Percentiles rank a stretch among this genome's conserved stretches.
Evolutionary conservation across 805 yeast species (phyloP).

Genomic region (Wilhelminamyces savonicus): DNA sequence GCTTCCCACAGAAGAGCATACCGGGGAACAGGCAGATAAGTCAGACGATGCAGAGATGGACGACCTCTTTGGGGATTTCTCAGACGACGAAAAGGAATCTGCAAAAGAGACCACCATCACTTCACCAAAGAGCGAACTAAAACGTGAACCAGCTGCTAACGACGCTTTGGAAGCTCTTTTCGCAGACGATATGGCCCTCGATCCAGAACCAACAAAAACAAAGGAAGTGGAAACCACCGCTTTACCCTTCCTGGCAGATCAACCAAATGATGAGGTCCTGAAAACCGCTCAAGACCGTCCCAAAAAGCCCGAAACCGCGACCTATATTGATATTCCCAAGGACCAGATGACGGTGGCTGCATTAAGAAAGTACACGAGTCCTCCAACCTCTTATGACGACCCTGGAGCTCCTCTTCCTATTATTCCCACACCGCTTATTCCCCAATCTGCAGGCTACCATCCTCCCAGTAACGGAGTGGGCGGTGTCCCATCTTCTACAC

Average conservation of each 20-base stretch:
- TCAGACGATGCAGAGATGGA: constrained; percentile 21
- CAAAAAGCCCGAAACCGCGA: too few relatives aligned
- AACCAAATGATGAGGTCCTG: too few relatives aligned
- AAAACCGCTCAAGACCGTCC: too few relatives aligned
- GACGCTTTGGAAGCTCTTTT: too few relatives aligned
- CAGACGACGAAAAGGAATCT: constrained; percentile 20
- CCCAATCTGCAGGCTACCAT: constrained; percentile 5
- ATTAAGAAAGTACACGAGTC: constrained; percentile 32
- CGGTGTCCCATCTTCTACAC: background rate
- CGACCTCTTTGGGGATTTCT: constrained; percentile 30
- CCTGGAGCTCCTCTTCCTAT: constrained; percentile 81
- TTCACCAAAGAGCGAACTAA: too few relatives aligned
- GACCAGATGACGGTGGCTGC: constrained; percentile 46
- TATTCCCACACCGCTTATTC: constrained; percentile 42
- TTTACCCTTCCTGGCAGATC: too few relatives aligned
- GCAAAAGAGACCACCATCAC: too few relatives aligned
- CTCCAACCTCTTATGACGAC: constrained; percentile 71
- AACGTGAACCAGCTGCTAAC: too few relatives aligned
- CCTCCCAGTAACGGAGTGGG: background rate
- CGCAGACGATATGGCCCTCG: too few relatives aligned
- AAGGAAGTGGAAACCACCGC: too few relatives aligned
- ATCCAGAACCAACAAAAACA: too few relatives aligned
- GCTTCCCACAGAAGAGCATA: background rate
- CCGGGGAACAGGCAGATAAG: too few relatives aligned
- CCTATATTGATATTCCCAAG: constrained; percentile 46